Evolutionary conservation across 306 rosid species (phyloP), one percentile per base, ranked within the genome.

Genomic region (Canavalia gladiata): DNA sequence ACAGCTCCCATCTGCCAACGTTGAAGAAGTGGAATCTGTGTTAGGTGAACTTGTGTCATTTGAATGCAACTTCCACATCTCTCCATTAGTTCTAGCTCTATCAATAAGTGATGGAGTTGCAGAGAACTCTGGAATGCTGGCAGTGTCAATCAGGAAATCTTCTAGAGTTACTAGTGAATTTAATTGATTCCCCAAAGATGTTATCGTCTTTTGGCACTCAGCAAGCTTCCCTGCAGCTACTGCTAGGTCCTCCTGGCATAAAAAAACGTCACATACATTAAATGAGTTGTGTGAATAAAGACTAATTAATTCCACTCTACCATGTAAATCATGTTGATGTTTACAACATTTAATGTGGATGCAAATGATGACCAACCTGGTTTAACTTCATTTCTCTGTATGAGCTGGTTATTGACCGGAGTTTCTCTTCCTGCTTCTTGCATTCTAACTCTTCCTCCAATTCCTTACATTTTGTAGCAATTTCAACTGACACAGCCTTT

Each of bases 201-300:
- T 97, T 75, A 93, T 91, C 2, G 97, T 93, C 85, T 91, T 91
- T 82, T 93, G 97, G 87, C 97, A 93, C 81, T 91, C 97, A 0
- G 93, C 97, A 72, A 93, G 97, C 82, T 91, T 93, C 69, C 92
- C 97, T 4, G 97, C 97, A 68, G 97, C 97, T 41, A 91, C 77
- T 67, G 91, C 90, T 70, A 93, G 82, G 81, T 90, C 97, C 84
- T 93, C 97, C 97, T 93, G 89, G 35, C 39, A 82, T 76, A 62
- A 63, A 82, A 18, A 41, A 37, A 70, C 63, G 79, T 37, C 34
- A 57, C 43, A 75, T 12, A 13, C 41, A 75, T 77, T 45, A 77
- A 31, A 55, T 69, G 30, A n/a, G 25, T 51, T 74, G 2, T 50
- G 72, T 45, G 12, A 7, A 52, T 34, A 18, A 8, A 37, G 1